Evolutionary conservation across 768 basidiomycete species (phyloP), one percentile per base, ranked within the genome.

Genomic region (Boletus sensibilis): DNA sequence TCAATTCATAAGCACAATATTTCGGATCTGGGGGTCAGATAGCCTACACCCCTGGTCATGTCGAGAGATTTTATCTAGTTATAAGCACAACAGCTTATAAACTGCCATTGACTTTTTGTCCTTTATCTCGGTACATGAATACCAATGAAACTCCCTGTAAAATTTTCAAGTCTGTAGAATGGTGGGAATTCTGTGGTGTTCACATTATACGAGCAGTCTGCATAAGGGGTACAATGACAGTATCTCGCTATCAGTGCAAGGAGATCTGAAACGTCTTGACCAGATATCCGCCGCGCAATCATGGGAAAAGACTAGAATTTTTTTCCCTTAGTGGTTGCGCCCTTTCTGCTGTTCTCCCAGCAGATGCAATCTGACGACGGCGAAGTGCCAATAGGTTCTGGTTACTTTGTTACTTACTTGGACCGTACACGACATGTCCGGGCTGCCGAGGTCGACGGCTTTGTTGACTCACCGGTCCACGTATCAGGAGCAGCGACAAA

Each of bases 251-350:
- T 37, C 49, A 53, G 23, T 51, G 21, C 14, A n/a, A 27, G 11
- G 5, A 50, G 57, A 58, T 51, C 47, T 59, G 57, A 59, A 59
- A 59, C 50, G 14, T 37, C 23, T 47, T 23, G 16, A 35, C 31
- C 46, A 20, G 42, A 51, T 27, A 27, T 18, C 47, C 27, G 53
- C 25, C 14, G 23, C 14, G 16, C 48, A 18, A 29, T 29, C 35
- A 40, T 41, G 31, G 21, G 47, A 53, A 38, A 38, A 21, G 7
- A 5, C 13, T 37, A 11, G 7, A 38, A 20, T 12, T 4, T 1
- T n/a, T 34, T 21, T 40, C 29, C 10, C 16, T 20, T 37, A 25
- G 18, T 42, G 11, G 18, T 16, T 46, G 20, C 57, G 29, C 45
- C 38, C 8, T 44, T 31, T 33, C 23, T n/a, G 48, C 23, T 33